Base-by-base conservation (phyloP, 2,329 filamentous ascomycete genomes). In the Cladosporium halotolerans region DNA sequence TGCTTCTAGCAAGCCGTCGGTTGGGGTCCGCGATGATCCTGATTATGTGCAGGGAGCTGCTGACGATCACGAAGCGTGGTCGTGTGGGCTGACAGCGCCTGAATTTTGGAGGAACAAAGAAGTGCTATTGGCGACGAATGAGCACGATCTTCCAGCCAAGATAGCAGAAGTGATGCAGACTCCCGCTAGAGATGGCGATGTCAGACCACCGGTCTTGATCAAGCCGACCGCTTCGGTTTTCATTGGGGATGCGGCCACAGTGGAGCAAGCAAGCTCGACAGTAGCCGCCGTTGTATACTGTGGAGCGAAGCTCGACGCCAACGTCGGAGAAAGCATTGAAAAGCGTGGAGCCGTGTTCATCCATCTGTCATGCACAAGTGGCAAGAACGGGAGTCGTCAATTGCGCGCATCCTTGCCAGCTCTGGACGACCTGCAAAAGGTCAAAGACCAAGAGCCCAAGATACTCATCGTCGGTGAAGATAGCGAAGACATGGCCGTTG, bases 41-140 rank as follows among this genome's bases (percentile, higher is more conserved):
- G 84, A 84, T 5, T 99, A 99, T 66, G 86, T 99, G 55, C 93
- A 97, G 71, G 93, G 93, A 47, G 92, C 92, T 0, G 93, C 87
- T 2, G 93, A 99, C 69, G 93, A 99, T 68, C 89, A 87, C 10
- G 93, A 99, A 74, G 89, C 88, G 61, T 99, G 93, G 93, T 86
- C 90, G 1, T 74, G 80, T 23, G 89, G 89, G 0, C 78, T 97
- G 13, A 93, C 88, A 0, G 82, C 92, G 0, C 68, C 74, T 0
- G 58, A 92, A 0, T 99, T 96, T 71, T 99, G 93, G 93, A 70
- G 70, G 2, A 76, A 96, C 61, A 74, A 73, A 40, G 73, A 80
- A 0, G 38, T 65, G 5, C 73, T 97, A 9, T 73, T 95, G 16
- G 68, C 68, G 0, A 79, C 84, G 0, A 64, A 79, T 0, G 91